Base-by-base conservation (phyloP, 2,329 filamentous ascomycete species). In the Myriosclerotinia curreyana region DNA sequence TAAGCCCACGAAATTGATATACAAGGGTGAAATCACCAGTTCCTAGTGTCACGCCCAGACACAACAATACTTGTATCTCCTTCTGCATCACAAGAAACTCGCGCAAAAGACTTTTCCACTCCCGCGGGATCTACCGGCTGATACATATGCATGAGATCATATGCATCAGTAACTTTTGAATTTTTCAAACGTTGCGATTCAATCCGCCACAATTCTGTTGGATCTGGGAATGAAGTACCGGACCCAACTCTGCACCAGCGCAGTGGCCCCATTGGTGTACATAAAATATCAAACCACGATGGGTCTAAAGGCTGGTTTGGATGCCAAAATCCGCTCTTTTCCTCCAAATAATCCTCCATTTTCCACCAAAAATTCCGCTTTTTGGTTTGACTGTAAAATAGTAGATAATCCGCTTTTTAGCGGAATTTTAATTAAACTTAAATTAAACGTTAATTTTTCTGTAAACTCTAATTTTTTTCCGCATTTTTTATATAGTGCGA, bases 141-240 rank as follows among this genome's bases (percentile, higher is more conserved):
- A 48, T 48, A 48, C n/a, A 48, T 48, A 12, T 48, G 46, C n/a
- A 25, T 22, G 12, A 48, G 46, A 48, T 48, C 9, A 22, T 12
- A 48, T 48, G n/a, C 11, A 48, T 48, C n/a, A 12, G 46, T 5
- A 48, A 48, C 11, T 48, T 48, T 25, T 25, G 46, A 12, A 12
- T 48, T 48, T n/a, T 48, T 48, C n/a, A 48, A 48, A 48, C n/a
- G n/a, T 22, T 48, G n/a, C n/a, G 46, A 48, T 12, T 48, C 46
- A 22, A 48, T 48, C 46, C 11, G 46, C n/a, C 11, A 48, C n/a
- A 48, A 48, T n/a, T 48, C 46, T 5, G 46, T 48, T 22, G 20
- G 46, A 22, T 48, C 46, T 48, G 46, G 46, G n/a, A 48, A 48
- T 12, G 46, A 48, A 48, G 46, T 48, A 48, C 46, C n/a, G 12